These are phyloP conservation scores for Mimosa bimucronata DNA, from an alignment of 306 rosid species.

Conservation along the genomic window DNA sequence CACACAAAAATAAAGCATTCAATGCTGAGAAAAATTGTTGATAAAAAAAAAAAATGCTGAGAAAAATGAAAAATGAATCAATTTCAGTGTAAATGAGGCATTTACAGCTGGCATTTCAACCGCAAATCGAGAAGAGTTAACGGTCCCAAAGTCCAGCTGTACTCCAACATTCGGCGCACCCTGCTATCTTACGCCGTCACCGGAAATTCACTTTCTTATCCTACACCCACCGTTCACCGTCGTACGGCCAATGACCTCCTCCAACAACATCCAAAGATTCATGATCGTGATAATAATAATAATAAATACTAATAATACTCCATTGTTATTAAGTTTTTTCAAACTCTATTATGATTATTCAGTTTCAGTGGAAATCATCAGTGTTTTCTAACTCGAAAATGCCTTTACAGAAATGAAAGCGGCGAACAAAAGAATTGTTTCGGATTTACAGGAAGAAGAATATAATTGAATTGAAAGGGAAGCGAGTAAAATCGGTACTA, in stretches of 20 bases:
- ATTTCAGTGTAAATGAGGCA: background rate
- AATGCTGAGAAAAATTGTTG: background rate
- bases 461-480: conserved; percentile 1
- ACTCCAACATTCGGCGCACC: conserved; percentile 29
- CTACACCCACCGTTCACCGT: background rate
- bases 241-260: background rate
- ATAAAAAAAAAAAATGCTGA: too few relatives aligned
- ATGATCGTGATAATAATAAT: too few relatives aligned
- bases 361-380: background rate
- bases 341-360: conserved; percentile 2
- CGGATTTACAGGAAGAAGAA: conserved; percentile 37
- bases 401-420: conserved; percentile 10
- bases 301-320: too few relatives aligned
- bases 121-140: conserved; percentile 41
- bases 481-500: conserved; percentile 2
- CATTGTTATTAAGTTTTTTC: too few relatives aligned
- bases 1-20: too few relatives aligned
- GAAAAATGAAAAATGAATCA: background rate
- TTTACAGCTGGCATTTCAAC: conserved; percentile 46
- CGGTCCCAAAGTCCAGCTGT: conserved; percentile 58
- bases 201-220: background rate
- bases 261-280: too few relatives aligned
- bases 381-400: conserved; percentile 18
- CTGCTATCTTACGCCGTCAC: background rate
- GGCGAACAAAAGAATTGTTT: background rate